Conservation (phyloP, 495 filamentous ascomycete species). For the Aspergillus coremiiformis region DNA sequence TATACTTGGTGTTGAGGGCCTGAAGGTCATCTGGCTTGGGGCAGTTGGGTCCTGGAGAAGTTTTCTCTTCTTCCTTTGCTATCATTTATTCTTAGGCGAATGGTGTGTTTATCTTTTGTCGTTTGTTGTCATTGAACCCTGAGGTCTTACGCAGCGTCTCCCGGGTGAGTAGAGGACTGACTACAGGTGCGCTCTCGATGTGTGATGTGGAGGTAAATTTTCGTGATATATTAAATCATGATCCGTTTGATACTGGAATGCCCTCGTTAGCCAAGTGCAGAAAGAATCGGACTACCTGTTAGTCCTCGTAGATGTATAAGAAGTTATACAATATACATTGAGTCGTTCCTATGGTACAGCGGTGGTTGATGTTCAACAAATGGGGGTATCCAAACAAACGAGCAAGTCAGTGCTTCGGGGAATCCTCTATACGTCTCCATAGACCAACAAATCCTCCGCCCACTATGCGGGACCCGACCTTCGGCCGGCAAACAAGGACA, state of each 20-base stretch:
- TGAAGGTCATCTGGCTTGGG: not conserved
- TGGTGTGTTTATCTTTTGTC: constrained; percentile 5
- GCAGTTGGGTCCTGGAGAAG: not conserved
- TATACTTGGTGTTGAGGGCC: constrained; percentile 3
- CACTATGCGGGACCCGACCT: constrained; percentile 51
- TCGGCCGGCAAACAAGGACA: constrained; percentile 62
- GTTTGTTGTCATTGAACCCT: not conserved
- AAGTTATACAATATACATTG: no score
- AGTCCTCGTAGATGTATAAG: not conserved
- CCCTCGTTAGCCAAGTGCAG: not conserved
- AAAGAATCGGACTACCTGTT: not conserved
- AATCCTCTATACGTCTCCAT: constrained; percentile 48
- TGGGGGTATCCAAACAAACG: not conserved
- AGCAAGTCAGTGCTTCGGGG: constrained; percentile 2
- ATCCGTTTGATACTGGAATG: not conserved
- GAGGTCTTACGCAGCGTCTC: not conserved
- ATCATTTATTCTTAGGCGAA: constrained; percentile 3
- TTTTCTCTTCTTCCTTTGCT: constrained; percentile 2
- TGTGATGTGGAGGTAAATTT: not conserved
- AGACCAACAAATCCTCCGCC: constrained; percentile 69
- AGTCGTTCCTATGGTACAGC: constrained; percentile 8
- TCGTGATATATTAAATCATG: not conserved
- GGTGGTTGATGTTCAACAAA: not conserved
- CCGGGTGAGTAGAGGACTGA: not conserved
- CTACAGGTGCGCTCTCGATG: not conserved